A percentile compares a stretch with the other conserved stretches of the same genome.
phyloP scores from a whole-genome alignment of 176 grass and related monocot species.

The Carex kokanica region DNA sequence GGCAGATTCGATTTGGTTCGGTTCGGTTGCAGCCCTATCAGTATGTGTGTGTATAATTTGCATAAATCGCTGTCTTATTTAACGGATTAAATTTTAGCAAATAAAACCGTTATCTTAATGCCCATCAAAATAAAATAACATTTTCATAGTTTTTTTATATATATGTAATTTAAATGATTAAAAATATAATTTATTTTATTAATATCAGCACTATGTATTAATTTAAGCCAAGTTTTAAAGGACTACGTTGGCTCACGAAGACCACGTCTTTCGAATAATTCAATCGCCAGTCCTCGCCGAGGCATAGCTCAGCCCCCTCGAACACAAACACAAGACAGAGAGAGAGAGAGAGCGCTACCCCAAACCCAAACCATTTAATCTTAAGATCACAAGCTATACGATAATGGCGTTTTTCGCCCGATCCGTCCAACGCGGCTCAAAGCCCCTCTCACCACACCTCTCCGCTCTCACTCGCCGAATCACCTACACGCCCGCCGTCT shows the following conservation, averaged over 20 bases:
- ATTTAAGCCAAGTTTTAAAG: too few species aligned
- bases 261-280: constrained; percentile 12
- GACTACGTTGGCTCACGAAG: neutral
- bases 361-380: constrained; percentile 10
- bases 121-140: too few species aligned
- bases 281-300: neutral
- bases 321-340: neutral
- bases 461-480: constrained; percentile 57
- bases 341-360: neutral
- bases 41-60: too few species aligned
- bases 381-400: neutral
- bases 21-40: too few species aligned
- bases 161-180: too few species aligned
- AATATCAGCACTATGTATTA: too few species aligned
- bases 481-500: constrained; percentile 50
- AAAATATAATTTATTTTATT: too few species aligned
- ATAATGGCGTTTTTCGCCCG: constrained; percentile 75
- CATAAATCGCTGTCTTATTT: too few species aligned
- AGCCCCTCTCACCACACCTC: constrained; percentile 31
- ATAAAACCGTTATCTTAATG: too few species aligned
- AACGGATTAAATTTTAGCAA: too few species aligned
- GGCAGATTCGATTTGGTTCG: too few species aligned
- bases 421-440: constrained; percentile 57
- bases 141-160: too few species aligned
- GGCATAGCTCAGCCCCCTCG: neutral